These are phyloP conservation scores for Mariannaea elegans DNA, from an alignment of 2,329 filamentous ascomycete species.

Conservation along the genomic window DNA sequence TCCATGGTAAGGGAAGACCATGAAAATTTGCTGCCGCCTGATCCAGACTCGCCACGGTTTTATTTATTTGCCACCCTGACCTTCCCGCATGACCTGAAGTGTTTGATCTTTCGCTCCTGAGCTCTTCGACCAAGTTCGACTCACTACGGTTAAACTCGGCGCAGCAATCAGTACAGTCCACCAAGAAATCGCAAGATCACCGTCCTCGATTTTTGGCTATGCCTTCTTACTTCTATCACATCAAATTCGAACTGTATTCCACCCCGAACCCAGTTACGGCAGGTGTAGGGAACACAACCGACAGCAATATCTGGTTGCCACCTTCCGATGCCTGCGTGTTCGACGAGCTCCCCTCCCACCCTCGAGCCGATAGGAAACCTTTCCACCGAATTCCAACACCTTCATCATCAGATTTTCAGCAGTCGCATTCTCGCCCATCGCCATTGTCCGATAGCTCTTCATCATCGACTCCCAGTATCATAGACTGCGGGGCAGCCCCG, in stretches of 20 bases:
- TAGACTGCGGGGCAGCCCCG: slow-evolving; percentile 60
- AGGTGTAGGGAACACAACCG: slow-evolving; percentile 17
- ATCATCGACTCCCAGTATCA: slow-evolving; percentile 46
- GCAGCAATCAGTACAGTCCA: too few relatives aligned
- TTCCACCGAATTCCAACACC: slow-evolving; percentile 23
- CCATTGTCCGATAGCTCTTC: slow-evolving; percentile 19
- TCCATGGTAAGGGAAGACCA: slow-evolving; percentile 22
- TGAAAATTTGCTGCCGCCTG: slow-evolving; percentile 18
- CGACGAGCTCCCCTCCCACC: slow-evolving; percentile 62
- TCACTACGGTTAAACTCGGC: background rate
- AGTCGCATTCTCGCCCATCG: slow-evolving; percentile 2
- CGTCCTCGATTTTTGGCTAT: slow-evolving; percentile 49
- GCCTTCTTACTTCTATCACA: slow-evolving; percentile 71
- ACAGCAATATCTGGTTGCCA: slow-evolving; percentile 59
- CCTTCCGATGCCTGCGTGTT: slow-evolving; percentile 60
- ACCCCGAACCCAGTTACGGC: slow-evolving; percentile 48
- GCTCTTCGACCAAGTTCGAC: background rate
- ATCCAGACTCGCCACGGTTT: slow-evolving; percentile 11
- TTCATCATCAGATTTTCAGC: background rate
- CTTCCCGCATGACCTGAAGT: background rate
- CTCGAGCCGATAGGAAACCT: slow-evolving; percentile 41
- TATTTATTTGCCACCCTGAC: slow-evolving; percentile 36
- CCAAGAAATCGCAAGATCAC: background rate
- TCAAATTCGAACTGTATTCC: slow-evolving; percentile 72
- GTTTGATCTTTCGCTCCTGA: background rate